A percentile compares a stretch with the other conserved stretches of the same genome.
These are phyloP conservation scores for Coriolopsis trogii DNA, from an alignment of 1,284 basidiomycete genomes.

Conservation along the genomic window DNA sequence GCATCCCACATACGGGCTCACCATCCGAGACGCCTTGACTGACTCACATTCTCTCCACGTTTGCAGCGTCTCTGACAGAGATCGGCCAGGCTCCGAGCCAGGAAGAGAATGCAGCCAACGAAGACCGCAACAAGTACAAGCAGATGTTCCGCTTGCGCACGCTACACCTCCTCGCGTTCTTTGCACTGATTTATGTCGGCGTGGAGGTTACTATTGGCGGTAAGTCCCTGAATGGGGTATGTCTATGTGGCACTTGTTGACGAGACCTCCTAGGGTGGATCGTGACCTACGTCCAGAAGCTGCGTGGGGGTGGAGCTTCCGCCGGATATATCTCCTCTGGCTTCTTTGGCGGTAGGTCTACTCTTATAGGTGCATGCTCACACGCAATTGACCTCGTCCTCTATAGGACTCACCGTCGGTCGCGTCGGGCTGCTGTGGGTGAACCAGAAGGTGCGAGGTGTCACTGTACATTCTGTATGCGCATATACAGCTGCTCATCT, in stretches of 20 bases:
- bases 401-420: conserved; percentile 44
- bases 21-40: no score
- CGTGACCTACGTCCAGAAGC: conserved; percentile 49
- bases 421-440: conserved; percentile 51
- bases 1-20: background rate
- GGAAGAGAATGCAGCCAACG: conserved; percentile 7
- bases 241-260: background rate
- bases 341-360: conserved; percentile 50
- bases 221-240: conserved; percentile 13
- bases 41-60: no score
- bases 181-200: conserved; percentile 50
- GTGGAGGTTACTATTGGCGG: conserved; percentile 51
- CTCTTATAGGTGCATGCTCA: background rate
- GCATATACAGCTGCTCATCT: background rate
- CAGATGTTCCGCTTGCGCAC: conserved; percentile 42
- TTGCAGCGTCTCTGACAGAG: conserved; percentile 36
- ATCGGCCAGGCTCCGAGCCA: conserved; percentile 36
- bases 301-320: conserved; percentile 47
- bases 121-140: conserved; percentile 36
- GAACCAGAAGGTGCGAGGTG: conserved; percentile 54
- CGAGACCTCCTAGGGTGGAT: conserved; percentile 45
- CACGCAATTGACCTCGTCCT: no score
- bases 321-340: conserved; percentile 55
- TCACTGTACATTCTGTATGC: background rate
- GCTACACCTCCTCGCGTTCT: conserved; percentile 47